Conservation (phyloP, 495 filamentous ascomycete species). For the Penicillium turbatum region DNA sequence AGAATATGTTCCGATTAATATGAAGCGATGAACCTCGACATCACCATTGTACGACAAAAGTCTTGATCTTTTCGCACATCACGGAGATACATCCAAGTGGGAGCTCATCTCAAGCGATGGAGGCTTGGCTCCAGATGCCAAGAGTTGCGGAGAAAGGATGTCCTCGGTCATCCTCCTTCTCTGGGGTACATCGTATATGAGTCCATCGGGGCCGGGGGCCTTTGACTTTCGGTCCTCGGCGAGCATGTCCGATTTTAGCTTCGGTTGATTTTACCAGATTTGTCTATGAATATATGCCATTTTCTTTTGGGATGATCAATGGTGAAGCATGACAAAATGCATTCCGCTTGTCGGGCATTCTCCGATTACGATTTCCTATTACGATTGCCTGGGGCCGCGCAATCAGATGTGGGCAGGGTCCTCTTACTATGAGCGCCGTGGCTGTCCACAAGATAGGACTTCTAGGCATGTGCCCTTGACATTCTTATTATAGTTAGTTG, state of each 20-base stretch:
- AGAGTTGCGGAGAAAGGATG: not conserved
- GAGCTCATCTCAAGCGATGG: not conserved
- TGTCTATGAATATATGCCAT: not conserved
- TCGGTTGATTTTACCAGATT: not conserved
- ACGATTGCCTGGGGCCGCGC: constrained; percentile 7
- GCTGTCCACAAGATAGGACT: not conserved
- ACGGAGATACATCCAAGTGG: not conserved
- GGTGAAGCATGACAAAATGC: constrained; percentile 1
- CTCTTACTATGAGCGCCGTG: not conserved
- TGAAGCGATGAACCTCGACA: constrained; percentile 23
- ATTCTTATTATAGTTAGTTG: no score
- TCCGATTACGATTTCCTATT: constrained; percentile 10
- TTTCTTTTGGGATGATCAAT: not conserved
- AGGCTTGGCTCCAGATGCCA: not conserved
- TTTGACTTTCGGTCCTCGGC: not conserved
- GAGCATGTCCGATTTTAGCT: not conserved
- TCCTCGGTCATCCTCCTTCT: not conserved
- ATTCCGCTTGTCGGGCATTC: constrained; percentile 16
- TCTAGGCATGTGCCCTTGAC: not conserved
- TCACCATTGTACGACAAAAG: not conserved
- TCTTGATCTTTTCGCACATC: not conserved
- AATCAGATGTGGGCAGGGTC: not conserved
- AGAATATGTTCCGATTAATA: constrained; percentile 75
- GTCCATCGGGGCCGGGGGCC: not conserved
- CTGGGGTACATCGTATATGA: not conserved